Evolutionary conservation across 305 asterid species (phyloP), one percentile per base, ranked within the genome.

Genomic region (Stenogyne calaminthoides): DNA sequence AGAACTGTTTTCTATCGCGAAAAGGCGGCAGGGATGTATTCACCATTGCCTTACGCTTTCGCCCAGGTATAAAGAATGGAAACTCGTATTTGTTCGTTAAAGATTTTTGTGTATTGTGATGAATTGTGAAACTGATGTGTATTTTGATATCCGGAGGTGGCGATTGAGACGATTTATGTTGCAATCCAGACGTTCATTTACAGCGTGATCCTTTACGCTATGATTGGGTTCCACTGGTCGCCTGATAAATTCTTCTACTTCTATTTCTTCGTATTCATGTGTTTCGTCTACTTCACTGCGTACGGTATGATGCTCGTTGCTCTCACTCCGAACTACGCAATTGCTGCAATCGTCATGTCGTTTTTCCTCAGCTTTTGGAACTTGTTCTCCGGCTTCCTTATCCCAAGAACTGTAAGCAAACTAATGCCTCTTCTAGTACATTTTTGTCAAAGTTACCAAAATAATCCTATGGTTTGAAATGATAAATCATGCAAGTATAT

Each of bases 291-390:
- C 88, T 95, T 95, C 92, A 89, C 96, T 19, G 22, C 83, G 16
- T 94, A 90, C 39, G 98, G 99, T 3, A 94, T 94, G 99, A 95
- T 95, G 99, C 97, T 92, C 62, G 96, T 95, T 2, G 88, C 99
- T 5, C 95, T 95, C 84, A 88, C 99, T 9, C 98, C 99, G 19
- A 92, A 81, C 71, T 92, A 92, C 91, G 83, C 79, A 64, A 87
- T 95, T 67, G 96, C 99, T 19, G 96, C 98, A 6, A 90, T 95
- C 5, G 82, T 85, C 77, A 95, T 95, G 97, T 79, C 95, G 1
- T 95, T 95, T 80, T 95, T 95, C 96, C 97, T 92, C 87, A 90
- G 88, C 90, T 89, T 92, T 73, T 95, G 99, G 99, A 95, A 95
- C 75, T 70, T 95, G 55, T 95, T 95, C 90, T 84, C 98, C 1